These are phyloP conservation scores for Vigna mungo DNA, from an alignment of 306 rosid species.

Conservation along the genomic window DNA sequence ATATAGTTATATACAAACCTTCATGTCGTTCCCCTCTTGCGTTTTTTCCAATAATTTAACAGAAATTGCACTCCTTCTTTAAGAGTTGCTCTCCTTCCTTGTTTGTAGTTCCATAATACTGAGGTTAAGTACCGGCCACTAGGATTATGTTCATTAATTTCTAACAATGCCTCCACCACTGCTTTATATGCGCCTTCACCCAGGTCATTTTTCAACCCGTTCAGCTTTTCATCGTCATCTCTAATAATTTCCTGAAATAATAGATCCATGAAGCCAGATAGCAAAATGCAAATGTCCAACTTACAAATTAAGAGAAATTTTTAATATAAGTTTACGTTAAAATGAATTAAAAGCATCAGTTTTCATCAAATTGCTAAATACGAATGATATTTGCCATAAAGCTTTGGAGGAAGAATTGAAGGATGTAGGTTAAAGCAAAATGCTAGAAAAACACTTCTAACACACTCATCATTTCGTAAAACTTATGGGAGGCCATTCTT, in stretches of 20 bases:
- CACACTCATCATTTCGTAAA: neutral
- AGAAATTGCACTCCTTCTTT: conserved; percentile 54
- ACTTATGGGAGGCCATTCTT: neutral
- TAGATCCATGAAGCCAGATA: conserved; percentile 27
- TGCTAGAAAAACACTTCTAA: neutral
- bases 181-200: conserved; percentile 57
- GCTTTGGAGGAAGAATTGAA: conserved; percentile 2
- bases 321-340: conserved; percentile 9
- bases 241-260: conserved; percentile 65
- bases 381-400: conserved; percentile 16
- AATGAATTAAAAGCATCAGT: conserved; percentile 17
- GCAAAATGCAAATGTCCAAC: neutral
- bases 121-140: conserved; percentile 64
- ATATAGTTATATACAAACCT: conserved; percentile 44
- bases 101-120: conserved; percentile 61
- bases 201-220: conserved; percentile 49
- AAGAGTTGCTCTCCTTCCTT: conserved; percentile 59
- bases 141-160: conserved; percentile 64
- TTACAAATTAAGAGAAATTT: conserved; percentile 16
- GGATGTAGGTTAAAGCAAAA: conserved; percentile 10
- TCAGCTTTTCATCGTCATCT: conserved; percentile 61
- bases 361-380: conserved; percentile 10
- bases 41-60: conserved; percentile 50
- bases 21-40: conserved; percentile 50
- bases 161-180: conserved; percentile 56